Base-by-base conservation (phyloP, 2,329 filamentous ascomycete genomes). In the Xylaria sp. region DNA sequence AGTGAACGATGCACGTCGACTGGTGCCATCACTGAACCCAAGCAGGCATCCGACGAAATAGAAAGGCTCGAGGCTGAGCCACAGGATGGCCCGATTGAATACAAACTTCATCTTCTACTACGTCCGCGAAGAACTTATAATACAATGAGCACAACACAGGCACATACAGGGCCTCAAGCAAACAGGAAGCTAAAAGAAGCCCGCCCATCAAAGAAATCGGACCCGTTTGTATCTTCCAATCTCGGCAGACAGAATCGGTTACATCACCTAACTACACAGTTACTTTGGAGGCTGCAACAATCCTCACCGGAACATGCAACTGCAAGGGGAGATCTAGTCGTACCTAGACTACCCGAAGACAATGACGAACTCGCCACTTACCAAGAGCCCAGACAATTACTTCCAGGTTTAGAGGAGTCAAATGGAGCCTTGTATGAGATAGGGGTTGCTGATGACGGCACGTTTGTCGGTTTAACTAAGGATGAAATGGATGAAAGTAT, bases 401-500 rank as follows among this genome's bases (percentile, higher is more conserved):
- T 94, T 6, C 89, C 94, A 1, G 94, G 96, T 0, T 83, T 99
- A 9, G 95, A 98, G 78, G 94, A 97, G 78, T 98, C 94, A 18
- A 91, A 93, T 73, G 96, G 96, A 5, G 96, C 96, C 0, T 81
- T 98, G 59, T 99, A 99, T 75, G 95, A 99, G 79, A 97, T 99
- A 79, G 96, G 96, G 0, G 94, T 99, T 10, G 92, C 94, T 32
- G 96, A 99, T 79, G 94, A 98, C 81, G 96, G 96, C 8, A 93
- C 92, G 0, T 90, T 99, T 66, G 89, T 97, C 50, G 96, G 96
- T 0, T 84, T 99, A 55, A 92, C 93, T 1, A 90, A 92, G 72
- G 94, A 98, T 77, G 96, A 99, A 80, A 88, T 99, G 85, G 89
- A 95, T 69, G 95, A 98, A 80, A 98, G 94, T 78, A 85, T 98